These are phyloP conservation scores for Centella asiatica DNA, from an alignment of 129 eudicot genomes.

Conservation along the genomic window DNA sequence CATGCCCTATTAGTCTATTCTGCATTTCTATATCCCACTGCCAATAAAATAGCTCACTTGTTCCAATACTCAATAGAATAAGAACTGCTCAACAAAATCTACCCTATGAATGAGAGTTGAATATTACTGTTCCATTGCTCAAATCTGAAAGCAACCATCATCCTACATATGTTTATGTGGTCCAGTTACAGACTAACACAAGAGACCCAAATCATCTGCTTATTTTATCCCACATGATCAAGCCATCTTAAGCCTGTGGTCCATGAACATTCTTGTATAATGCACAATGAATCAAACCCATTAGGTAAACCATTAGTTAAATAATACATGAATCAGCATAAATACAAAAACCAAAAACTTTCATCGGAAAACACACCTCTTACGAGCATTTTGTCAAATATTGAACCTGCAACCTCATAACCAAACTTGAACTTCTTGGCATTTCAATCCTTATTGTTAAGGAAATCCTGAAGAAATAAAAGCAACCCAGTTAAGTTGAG, in stretches of 20 bases:
- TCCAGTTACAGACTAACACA: constrained; percentile 1
- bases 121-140: not conserved
- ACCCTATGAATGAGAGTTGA: not conserved
- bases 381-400: not conserved
- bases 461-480: not conserved
- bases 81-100: not conserved
- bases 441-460: not conserved
- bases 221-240: not conserved
- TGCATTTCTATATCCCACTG: not conserved
- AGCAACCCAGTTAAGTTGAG: not conserved
- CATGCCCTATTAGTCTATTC: not conserved
- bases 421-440: not conserved
- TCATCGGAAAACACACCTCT: not conserved
- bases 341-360: not conserved
- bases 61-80: not conserved
- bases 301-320: not conserved
- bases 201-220: constrained; percentile 6
- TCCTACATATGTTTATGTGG: not conserved
- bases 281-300: not conserved
- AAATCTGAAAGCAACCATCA: not conserved
- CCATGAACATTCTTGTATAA: not conserved
- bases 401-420: constrained; percentile 3
- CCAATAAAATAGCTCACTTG: not conserved
- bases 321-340: not conserved
- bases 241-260: constrained; percentile 1